phyloP scores from a whole-genome alignment of 345 rosid genomes.

The Psidium friedrichsthalianum region DNA sequence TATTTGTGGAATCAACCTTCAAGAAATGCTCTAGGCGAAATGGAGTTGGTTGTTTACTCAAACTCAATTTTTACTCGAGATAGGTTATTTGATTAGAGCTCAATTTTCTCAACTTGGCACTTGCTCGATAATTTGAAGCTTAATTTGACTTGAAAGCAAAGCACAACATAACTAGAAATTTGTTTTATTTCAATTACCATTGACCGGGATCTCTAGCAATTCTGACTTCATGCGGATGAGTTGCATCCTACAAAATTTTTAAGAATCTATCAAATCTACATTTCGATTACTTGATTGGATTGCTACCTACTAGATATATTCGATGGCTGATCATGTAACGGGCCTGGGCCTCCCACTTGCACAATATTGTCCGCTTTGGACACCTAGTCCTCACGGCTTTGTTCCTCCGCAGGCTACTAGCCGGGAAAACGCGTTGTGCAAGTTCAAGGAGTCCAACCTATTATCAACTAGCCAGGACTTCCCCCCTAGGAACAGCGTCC shows the following conservation, averaged over 20 bases:
- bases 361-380: no score
- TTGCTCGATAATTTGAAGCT: not conserved
- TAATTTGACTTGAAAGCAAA: not conserved
- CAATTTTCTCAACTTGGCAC: not conserved
- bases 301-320: not conserved
- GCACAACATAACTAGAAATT: not conserved
- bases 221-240: not conserved
- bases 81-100: not conserved
- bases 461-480: no score
- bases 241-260: not conserved
- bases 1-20: not conserved
- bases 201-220: not conserved
- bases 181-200: not conserved
- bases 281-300: not conserved
- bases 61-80: not conserved
- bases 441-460: no score
- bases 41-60: not conserved
- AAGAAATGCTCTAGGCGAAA: not conserved
- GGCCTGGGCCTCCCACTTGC: no score
- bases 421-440: no score
- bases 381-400: no score
- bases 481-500: no score
- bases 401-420: no score
- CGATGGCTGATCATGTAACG: no score
- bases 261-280: not conserved